Base-by-base conservation (phyloP, 2,329 filamentous ascomycete species). In the Talaromyces albobiverticillius region DNA sequence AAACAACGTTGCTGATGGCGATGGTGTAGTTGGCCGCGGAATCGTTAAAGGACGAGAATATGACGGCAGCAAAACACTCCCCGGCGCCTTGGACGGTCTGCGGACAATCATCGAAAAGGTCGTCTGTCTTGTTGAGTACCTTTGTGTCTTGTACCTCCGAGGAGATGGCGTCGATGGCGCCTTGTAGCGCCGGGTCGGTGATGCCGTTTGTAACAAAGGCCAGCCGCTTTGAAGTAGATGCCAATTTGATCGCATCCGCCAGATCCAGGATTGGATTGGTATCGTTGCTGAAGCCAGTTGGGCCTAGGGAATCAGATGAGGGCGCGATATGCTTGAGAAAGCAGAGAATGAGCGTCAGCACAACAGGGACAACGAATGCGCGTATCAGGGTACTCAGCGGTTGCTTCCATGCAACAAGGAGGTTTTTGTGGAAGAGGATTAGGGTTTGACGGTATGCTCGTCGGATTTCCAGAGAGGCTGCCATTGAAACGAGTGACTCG, bases 181-280 rank as follows among this genome's bases (percentile, higher is more conserved):
- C 10, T 23, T 38, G n/a, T 13, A 48, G 26, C n/a, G 16, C 46
- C 1, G 46, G 32, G 22, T 48, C 46, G 18, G 22, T 26, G 32
- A 48, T 38, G 20, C 31, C 46, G 23, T 48, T 48, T 48, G 31
- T 48, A 23, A 48, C 46, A 25, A 48, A 48, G 3, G 32, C 46
- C 31, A 48, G 20, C 16, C 46, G 46, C 7, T 16, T n/a, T n/a
- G n/a, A 8, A 14, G 31, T 22, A 3, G 46, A 48, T 48, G 46
- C 23, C 23, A 11, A 32, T 25, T 48, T 48, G 46, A 36, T 25
- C 3, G 46, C 46, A 3, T 48, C 32, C 2, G 31, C 29, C 14
- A 48, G 46, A 26, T 25, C 31, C 14, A 48, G 46, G 34, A 48
- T 38, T 14, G 32, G 46, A 38, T 6, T 25, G 10, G 46, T 36